Conservation (phyloP, 495 filamentous ascomycete genomes). For the Poronia punctata region DNA sequence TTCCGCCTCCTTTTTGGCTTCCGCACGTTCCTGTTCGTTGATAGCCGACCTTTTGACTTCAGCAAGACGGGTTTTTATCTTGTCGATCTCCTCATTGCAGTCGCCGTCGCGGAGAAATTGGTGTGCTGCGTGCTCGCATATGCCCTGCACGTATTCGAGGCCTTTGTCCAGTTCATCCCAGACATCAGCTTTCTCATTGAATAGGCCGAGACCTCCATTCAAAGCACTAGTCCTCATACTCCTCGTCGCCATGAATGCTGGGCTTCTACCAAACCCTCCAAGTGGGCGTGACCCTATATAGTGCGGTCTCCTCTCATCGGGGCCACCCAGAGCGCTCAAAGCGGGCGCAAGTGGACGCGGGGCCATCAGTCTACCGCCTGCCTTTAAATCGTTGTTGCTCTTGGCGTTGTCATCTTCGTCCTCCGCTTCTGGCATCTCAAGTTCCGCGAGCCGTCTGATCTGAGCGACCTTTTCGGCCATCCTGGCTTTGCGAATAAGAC, state of each 20-base stretch:
- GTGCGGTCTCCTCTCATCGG: slow-evolving; percentile 22
- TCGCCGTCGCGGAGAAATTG: slow-evolving; percentile 80
- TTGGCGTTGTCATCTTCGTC: slow-evolving; percentile 28
- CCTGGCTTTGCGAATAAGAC: slow-evolving; percentile 75
- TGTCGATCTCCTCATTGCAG: slow-evolving; percentile 64
- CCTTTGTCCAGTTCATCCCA: slow-evolving; percentile 71
- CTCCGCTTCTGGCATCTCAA: slow-evolving; percentile 41
- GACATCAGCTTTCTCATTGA: slow-evolving; percentile 35
- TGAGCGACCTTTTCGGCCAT: slow-evolving; percentile 56
- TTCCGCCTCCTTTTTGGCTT: slow-evolving; percentile 25
- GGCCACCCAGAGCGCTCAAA: slow-evolving; percentile 1
- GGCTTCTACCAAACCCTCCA: slow-evolving; percentile 11
- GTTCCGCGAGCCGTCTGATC: slow-evolving; percentile 46
- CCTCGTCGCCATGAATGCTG: slow-evolving; percentile 8
- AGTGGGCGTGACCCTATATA: slow-evolving; percentile 28
- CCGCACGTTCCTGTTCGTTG: slow-evolving; percentile 49
- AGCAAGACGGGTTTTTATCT: slow-evolving; percentile 51
- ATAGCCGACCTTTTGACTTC: slow-evolving; percentile 55
- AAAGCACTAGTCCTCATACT: slow-evolving; percentile 15
- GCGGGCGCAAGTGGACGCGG: slow-evolving; percentile 2
- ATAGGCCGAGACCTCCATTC: slow-evolving; percentile 17
- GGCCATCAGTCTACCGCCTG: slow-evolving; percentile 16
- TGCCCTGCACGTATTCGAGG: slow-evolving; percentile 67
- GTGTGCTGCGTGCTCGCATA: slow-evolving; percentile 80
- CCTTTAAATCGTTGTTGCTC: slow-evolving; percentile 15